Conservation (phyloP, 2,329 filamentous ascomycete genomes). For the Xylariaceae sp. region DNA sequence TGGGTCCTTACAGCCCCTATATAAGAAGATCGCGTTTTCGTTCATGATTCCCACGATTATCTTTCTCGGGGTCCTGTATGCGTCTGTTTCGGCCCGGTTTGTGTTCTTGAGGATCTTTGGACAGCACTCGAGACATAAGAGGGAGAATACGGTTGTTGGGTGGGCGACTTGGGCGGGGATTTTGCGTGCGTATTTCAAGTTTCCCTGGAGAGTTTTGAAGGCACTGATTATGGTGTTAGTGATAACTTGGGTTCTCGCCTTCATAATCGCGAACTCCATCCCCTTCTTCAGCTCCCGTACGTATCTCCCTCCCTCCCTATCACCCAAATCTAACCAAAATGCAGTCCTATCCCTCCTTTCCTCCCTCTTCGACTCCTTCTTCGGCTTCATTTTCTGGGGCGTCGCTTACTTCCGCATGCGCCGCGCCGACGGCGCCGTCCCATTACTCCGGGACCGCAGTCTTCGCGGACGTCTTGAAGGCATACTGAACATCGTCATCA, state of each 20-base stretch:
- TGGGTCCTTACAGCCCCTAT: constrained; percentile 70
- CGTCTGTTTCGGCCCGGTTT: constrained; percentile 83
- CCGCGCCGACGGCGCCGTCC: constrained; percentile 53
- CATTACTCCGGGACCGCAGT: constrained; percentile 49
- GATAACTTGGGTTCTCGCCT: constrained; percentile 76
- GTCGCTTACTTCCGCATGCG: constrained; percentile 76
- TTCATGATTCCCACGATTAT: constrained; percentile 96
- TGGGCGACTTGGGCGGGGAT: constrained; percentile 77
- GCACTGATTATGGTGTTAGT: constrained; percentile 33
- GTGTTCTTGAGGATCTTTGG: constrained; percentile 82
- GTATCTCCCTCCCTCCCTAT: constrained; percentile 17
- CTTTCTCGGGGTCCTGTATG: constrained; percentile 86
- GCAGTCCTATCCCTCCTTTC: constrained; percentile 66
- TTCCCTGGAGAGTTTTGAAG: too few relatives aligned
- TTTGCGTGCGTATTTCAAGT: constrained; percentile 42
- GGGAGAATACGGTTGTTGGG: constrained; percentile 71
- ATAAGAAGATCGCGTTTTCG: constrained; percentile 84
- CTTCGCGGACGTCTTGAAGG: constrained; percentile 50
- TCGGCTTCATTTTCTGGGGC: constrained; percentile 94
- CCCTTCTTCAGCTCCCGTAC: constrained; percentile 79
- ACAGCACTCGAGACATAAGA: constrained; percentile 71
- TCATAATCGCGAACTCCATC: constrained; percentile 88
- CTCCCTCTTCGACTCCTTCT: constrained; percentile 89
- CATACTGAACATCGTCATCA: constrained; percentile 67
- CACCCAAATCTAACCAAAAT: constrained; percentile 6